Conservation (phyloP, 805 yeast genomes). For the Teunomyces pallodes region DNA sequence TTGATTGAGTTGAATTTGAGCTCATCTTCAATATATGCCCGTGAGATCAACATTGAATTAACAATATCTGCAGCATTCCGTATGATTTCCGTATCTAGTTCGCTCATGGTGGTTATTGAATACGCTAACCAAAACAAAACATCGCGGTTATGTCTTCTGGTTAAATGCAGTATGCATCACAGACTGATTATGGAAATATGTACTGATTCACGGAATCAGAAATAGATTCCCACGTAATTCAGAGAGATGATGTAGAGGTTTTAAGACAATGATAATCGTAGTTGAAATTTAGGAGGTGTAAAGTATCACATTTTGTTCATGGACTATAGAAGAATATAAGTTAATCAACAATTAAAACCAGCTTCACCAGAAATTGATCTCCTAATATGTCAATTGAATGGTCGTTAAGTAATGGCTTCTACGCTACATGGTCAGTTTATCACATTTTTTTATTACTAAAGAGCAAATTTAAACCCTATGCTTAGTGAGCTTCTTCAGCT, state of each 20-base stretch:
- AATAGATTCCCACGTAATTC: too few species aligned
- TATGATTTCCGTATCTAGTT: conserved; percentile 32
- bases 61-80: conserved; percentile 35
- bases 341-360: too few species aligned
- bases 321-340: too few species aligned
- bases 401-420: too few species aligned
- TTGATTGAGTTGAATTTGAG: conserved; percentile 34
- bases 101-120: conserved; percentile 5
- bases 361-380: too few species aligned
- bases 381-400: too few species aligned
- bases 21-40: conserved; percentile 33
- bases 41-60: conserved; percentile 31
- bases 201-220: too few species aligned
- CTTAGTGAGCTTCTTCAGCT: conserved; percentile 53
- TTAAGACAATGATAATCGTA: too few species aligned
- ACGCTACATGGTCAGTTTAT: not conserved
- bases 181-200: not conserved
- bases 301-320: too few species aligned
- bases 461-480: conserved; percentile 2
- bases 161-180: not conserved
- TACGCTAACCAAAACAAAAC: not conserved
- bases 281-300: too few species aligned
- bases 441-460: not conserved
- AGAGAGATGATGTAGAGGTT: too few species aligned
- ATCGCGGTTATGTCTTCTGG: not conserved